Base-by-base conservation (phyloP, 1,284 basidiomycete species). In the Pseudozyma pruni region DNA sequence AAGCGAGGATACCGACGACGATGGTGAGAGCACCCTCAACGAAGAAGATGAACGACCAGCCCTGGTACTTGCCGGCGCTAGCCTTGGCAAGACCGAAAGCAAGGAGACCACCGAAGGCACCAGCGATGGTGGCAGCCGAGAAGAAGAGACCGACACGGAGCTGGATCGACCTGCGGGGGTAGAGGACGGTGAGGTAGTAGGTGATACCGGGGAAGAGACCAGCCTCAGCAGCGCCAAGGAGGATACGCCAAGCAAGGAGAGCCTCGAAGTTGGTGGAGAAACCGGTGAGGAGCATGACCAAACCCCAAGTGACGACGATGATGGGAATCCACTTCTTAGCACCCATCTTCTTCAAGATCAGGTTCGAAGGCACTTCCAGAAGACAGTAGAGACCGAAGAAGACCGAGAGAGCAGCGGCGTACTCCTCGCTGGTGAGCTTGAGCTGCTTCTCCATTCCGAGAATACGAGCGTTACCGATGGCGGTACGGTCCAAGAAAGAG, bases 401-500 rank as follows among this genome's bases (percentile, higher is more conserved):
- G 38, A 68, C 45, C 33, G 56, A 62, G 16, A 64, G 57, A 14
- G 68, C 83, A 10, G 84, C 74, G 81, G 61, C 81, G 69, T 83
- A 86, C 89, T 83, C 88, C 89, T 14, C 68, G 34, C 39, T 58
- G 14, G 66, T 55, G 8, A 86, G 78, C 23, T 55, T 31, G 20
- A 75, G 54, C 47, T 68, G 39, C 32, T 41, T 38, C 27, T 76
- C 58, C 34, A 76, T 60, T 9, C 84, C 61, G 70, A 73, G 75
- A 22, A 90, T 88, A 83, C 88, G 88, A 22, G 89, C 88, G 81
- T 92, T 92, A 79, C 90, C 91, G 70, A 92, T 90, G 73, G 89
- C 90, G 37, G 90, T 89, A 55, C 91, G 87, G 83, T 92, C 91
- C 71, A 90, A 82, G 81, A 90, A 90, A 68, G 88, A 89, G 40